phyloP scores from a whole-genome alignment of 2,329 filamentous ascomycete genomes.

The Penicillium palitans region DNA sequence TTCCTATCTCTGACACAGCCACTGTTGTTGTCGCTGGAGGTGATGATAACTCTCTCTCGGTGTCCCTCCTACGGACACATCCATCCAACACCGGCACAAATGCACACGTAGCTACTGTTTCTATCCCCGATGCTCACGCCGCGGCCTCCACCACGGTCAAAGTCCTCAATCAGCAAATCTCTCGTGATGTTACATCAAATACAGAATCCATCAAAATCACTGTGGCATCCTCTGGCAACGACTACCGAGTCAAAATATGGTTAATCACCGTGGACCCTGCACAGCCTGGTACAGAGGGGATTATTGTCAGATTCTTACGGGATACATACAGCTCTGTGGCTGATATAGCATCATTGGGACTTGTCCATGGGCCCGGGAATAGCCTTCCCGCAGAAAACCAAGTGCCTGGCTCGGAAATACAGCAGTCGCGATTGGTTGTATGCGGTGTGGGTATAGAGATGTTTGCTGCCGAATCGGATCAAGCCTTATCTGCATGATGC shows the following conservation, averaged over 20 bases:
- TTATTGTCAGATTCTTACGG: constrained; percentile 27
- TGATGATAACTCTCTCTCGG: constrained; percentile 79
- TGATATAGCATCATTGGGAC: constrained; percentile 55
- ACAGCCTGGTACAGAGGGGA: constrained; percentile 20
- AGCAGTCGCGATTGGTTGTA: constrained; percentile 38
- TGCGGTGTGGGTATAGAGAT: constrained; percentile 55
- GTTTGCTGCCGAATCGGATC: constrained; percentile 28
- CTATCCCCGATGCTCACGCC: constrained; percentile 47
- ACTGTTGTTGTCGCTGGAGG: constrained; percentile 71
- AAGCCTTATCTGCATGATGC: constrained; percentile 8
- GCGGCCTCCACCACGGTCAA: constrained; percentile 46
- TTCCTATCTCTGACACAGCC: constrained; percentile 33
- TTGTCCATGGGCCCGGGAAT: constrained; percentile 27
- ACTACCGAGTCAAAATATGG: constrained; percentile 51
- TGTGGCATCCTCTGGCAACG: constrained; percentile 46
- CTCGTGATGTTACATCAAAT: not conserved
- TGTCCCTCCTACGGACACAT: constrained; percentile 48
- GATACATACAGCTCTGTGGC: constrained; percentile 53
- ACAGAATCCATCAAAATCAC: constrained; percentile 18
- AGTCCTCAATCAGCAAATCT: constrained; percentile 24
- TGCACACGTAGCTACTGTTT: constrained; percentile 32
- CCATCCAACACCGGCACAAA: constrained; percentile 9
- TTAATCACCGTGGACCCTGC: constrained; percentile 32
- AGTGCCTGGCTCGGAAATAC: not conserved
- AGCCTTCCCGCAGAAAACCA: constrained; percentile 1